A percentile compares a stretch with the other conserved stretches of the same genome.
Evolutionary conservation across 345 rosid species (phyloP).

Genomic region (Sisymbrium altissimum): DNA sequence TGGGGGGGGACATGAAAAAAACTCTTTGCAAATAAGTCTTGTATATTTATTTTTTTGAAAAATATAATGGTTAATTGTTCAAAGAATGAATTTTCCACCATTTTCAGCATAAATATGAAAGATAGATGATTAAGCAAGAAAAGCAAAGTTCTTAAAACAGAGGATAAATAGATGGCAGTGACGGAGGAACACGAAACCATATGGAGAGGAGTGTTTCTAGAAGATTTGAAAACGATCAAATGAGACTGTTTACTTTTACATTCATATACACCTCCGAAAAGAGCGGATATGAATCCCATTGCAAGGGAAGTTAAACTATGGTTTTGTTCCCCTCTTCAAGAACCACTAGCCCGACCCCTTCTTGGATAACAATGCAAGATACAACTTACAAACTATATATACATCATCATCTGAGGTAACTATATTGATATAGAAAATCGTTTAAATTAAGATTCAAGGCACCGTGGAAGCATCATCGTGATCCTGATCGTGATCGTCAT

Average conservation of each 20-base stretch:
- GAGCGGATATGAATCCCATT: too few relatives aligned
- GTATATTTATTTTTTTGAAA: too few relatives aligned
- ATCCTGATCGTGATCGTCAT: conserved; percentile 2
- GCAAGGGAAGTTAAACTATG: neutral
- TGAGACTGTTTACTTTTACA: too few relatives aligned
- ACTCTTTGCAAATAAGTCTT: too few relatives aligned
- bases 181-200: too few relatives aligned
- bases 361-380: neutral
- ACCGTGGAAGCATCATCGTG: conserved; percentile 6
- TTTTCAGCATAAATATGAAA: neutral
- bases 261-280: too few relatives aligned
- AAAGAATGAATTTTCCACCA: too few relatives aligned
- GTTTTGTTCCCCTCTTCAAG: neutral
- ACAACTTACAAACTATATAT: conserved; percentile 1
- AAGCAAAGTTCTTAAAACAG: neutral
- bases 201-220: too few relatives aligned
- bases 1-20: too few relatives aligned
- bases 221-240: too few relatives aligned
- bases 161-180: neutral
- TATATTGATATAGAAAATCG: neutral
- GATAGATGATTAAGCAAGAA: neutral
- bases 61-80: too few relatives aligned
- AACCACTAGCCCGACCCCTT: neutral
- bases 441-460: neutral
- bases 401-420: neutral